Evolutionary conservation across 2,329 filamentous ascomycete genomes (phyloP), one percentile per base, ranked within the genome.

Genomic region (Cryphonectria parasitica): DNA sequence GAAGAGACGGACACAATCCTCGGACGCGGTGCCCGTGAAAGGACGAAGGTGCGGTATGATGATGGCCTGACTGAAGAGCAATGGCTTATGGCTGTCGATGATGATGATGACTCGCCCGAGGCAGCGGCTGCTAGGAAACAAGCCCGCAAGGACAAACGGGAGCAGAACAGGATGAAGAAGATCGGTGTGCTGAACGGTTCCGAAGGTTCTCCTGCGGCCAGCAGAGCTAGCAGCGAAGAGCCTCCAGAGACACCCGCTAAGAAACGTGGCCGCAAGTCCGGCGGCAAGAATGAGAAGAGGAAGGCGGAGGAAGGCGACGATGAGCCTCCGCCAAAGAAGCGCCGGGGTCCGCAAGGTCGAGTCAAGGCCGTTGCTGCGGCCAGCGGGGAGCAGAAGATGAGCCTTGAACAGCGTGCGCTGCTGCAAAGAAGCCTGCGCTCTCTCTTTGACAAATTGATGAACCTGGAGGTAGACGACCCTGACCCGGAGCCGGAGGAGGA

Each of bases 31-130:
- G 95, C 95, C 74, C 92, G 96, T 83, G 96, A 99, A 82, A 91
- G 97, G 72, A 98, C 94, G 75, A 91, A 94, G 77, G 95, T 98
- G 77, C 92, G 92, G 80, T 99, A 99, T 76, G 96, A 99, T 77
- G 96, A 99, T 77, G 96, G 97, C 67, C 89, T 99, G 41, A 98
- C 96, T 0, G 97, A 99, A 82, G 96, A 99, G 83, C 97, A 99
- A 81, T 99, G 96, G 96, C 88, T 98, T 66, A 95, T 97, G 85
- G 96, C 96, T 68, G 95, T 99, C 43, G 96, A 99, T 79, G 95
- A 97, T 72, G 95, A 98, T 66, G 96, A 99, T 1, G 96, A 99
- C 78, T 91, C 90, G 0, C 94, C 97, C 41, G 96, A 98, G 79
- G 95, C 94, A 68, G 96, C 96, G 2, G 95, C 97, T 52, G 92